Evolutionary conservation across 1,284 basidiomycete genomes (phyloP).

Genomic region (Laetiporus sulphureus): DNA sequence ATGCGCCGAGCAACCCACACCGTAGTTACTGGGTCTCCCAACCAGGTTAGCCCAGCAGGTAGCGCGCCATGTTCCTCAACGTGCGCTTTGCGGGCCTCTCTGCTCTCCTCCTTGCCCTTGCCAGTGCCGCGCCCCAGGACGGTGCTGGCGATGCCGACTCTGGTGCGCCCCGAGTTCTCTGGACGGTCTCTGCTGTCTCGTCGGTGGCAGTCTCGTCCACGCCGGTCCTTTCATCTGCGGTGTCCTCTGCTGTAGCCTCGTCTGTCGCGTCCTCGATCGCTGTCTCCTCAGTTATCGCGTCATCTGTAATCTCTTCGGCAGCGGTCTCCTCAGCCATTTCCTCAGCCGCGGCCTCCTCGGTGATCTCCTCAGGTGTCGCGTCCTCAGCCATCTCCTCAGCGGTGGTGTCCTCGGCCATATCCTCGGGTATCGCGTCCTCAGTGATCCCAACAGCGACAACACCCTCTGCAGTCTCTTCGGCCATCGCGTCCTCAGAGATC

Average conservation of each 20-base stretch:
- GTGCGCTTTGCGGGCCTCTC: too few species aligned
- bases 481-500: not conserved
- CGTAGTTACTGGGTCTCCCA: too few species aligned
- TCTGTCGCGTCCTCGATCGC: slow-evolving; percentile 1
- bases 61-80: too few species aligned
- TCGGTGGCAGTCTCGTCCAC: not conserved
- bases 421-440: not conserved
- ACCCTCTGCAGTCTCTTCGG: slow-evolving; percentile 2
- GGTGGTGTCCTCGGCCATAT: not conserved
- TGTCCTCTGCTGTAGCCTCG: not conserved
- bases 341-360: slow-evolving; percentile 4
- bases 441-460: slow-evolving; percentile 1
- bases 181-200: not conserved
- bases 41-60: too few species aligned
- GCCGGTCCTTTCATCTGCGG: not conserved
- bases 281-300: too few species aligned
- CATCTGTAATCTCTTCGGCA: not conserved
- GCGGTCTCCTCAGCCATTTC: slow-evolving; percentile 1
- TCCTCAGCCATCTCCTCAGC: not conserved
- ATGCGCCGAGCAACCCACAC: too few species aligned
- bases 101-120: too few species aligned
- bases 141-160: too few species aligned
- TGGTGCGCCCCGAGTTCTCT: too few species aligned
- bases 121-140: too few species aligned
- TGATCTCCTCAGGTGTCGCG: slow-evolving; percentile 3